A percentile compares a stretch with the other conserved stretches of the same genome.
These are phyloP conservation scores for Centaurea solstitialis DNA, from an alignment of 129 eudicot species.

Conservation along the genomic window DNA sequence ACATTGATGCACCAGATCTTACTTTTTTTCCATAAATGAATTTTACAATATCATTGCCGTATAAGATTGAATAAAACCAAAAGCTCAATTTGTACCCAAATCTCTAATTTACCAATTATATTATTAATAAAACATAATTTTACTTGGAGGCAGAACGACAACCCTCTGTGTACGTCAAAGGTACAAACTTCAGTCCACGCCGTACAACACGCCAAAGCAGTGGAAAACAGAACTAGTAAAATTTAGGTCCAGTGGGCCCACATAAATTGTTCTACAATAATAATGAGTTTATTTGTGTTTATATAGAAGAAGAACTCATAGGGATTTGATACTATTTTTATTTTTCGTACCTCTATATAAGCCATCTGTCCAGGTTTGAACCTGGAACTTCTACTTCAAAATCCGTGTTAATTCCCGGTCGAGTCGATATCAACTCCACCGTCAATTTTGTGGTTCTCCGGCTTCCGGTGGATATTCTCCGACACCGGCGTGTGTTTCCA, in stretches of 20 bases:
- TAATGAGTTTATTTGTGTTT: not conserved
- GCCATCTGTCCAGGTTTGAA: too few relatives aligned
- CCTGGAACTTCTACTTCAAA: too few relatives aligned
- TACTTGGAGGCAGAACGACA: not conserved
- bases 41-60: too few relatives aligned
- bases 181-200: not conserved
- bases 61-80: not conserved
- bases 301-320: too few relatives aligned
- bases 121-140: not conserved
- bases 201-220: not conserved
- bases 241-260: not conserved
- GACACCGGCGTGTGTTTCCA: conserved; percentile 13
- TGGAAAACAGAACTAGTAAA: not conserved
- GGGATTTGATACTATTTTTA: too few relatives aligned
- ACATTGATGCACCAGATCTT: too few relatives aligned
- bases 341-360: too few relatives aligned
- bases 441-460: not conserved
- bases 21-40: too few relatives aligned
- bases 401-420: not conserved
- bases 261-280: not conserved
- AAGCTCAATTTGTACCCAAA: not conserved
- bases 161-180: not conserved
- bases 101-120: too few relatives aligned
- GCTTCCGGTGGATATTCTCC: not conserved
- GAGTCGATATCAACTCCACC: not conserved